Evolutionary conservation across 164 flowering plant genomes (phyloP), one percentile per base, ranked within the genome.

Genomic region (Brasenia schreberi): DNA sequence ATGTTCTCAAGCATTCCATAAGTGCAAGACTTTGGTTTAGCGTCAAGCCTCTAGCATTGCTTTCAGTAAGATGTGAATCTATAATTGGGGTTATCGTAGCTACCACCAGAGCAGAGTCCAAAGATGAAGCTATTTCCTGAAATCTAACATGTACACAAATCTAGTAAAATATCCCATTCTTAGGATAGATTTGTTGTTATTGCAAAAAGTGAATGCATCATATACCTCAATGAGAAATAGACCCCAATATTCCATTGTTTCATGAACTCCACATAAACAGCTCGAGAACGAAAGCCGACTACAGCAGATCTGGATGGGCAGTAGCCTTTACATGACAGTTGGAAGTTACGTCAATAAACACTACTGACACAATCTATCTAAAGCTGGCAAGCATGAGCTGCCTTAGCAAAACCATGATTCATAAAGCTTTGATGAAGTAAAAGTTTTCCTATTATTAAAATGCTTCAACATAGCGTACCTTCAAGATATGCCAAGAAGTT

Each of bases 181-280:
- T 45, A 45, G 53, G 1, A 45, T 23, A 23, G 27, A 0, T 23
- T 23, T 23, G 27, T 23, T 23, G 27, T 12, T 45, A 45, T 7
- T 45, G 53, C 11, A 45, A 45, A 45, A 45, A 7, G 53, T 45
- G 5, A 61, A 56, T 70, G 63, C 18, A 73, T 43, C 42, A 53
- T 69, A 33, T 82, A 95, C 99, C 98, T 90, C 74, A 95, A 69
- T 43, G 96, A 85, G 78, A 88, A 95, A 77, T 95, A 95, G 61
- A 87, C 98, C 45, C 96, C 96, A 73, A 90, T 65, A 71, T 95
- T 95, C 99, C 99, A 95, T 63, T 84, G 97, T 78, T 86, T 95
- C 86, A 95, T 77, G 79, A 95, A 95, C 27, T 95, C 98, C 69
- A 63, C 18, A 76, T 86, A 90, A 18, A 85, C 85, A 70, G 87